These are phyloP conservation scores for Piloderma croceum DNA, from an alignment of 768 basidiomycete genomes.

Conservation along the genomic window DNA sequence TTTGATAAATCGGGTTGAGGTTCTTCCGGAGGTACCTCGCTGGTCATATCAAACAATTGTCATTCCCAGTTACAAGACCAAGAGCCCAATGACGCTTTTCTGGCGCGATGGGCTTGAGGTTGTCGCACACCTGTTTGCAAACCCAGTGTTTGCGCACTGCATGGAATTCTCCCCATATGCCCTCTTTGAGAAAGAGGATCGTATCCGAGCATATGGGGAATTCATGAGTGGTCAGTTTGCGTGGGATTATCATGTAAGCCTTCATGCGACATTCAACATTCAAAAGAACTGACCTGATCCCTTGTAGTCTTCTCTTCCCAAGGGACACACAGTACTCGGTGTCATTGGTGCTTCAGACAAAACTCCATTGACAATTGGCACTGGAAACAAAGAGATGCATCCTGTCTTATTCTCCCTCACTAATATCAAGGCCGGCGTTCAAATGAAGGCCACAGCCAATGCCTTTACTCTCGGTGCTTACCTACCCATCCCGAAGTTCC, in stretches of 20 bases:
- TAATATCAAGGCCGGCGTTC: constrained; percentile 26
- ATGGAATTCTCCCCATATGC: no score
- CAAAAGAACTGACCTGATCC: neutral
- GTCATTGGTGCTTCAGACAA: constrained; percentile 28
- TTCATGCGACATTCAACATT: neutral
- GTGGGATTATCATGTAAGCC: constrained; percentile 23
- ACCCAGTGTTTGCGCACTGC: constrained; percentile 18
- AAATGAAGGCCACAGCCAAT: constrained; percentile 27
- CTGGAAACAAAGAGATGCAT: constrained; percentile 26
- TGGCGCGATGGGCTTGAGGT: constrained; percentile 24
- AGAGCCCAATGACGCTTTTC: constrained; percentile 14
- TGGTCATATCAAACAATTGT: neutral
- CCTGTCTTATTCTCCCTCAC: constrained; percentile 26
- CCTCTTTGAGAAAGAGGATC: constrained; percentile 8
- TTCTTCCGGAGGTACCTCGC: neutral
- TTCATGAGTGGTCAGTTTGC: constrained; percentile 20
- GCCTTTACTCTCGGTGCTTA: constrained; percentile 23
- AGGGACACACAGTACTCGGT: constrained; percentile 25
- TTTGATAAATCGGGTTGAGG: no score
- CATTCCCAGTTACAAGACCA: constrained; percentile 7
- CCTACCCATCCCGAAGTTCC: constrained; percentile 29
- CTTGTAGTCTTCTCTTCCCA: constrained; percentile 13
- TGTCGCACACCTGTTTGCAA: constrained; percentile 18
- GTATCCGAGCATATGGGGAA: constrained; percentile 14
- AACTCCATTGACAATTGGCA: constrained; percentile 27